Evolutionary conservation across 2,329 filamentous ascomycete species (phyloP).

Genomic region (Amesomyces nigricolor): DNA sequence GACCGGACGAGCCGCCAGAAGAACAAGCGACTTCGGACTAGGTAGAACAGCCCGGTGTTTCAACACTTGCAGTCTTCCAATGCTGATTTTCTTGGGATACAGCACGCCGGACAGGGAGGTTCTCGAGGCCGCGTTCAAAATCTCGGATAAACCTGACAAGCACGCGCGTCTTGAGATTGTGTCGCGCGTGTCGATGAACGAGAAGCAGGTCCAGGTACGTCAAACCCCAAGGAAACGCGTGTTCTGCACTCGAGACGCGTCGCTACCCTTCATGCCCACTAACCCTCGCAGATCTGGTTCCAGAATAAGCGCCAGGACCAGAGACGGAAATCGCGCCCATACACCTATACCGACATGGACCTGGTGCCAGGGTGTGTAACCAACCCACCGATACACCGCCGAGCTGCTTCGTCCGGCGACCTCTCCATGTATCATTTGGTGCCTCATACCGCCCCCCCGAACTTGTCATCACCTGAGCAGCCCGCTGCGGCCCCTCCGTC

Average conservation of each 20-base stretch:
- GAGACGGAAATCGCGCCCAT: slow-evolving; percentile 77
- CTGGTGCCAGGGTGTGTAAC: no score
- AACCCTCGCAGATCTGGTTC: slow-evolving; percentile 76
- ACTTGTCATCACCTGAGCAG: slow-evolving; percentile 11
- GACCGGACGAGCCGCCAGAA: slow-evolving; percentile 45
- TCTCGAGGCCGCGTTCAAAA: slow-evolving; percentile 78
- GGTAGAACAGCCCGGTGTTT: slow-evolving; percentile 43
- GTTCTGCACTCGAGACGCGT: neutral
- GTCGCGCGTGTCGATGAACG: slow-evolving; percentile 76
- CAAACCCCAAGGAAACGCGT: neutral
- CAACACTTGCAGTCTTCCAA: neutral
- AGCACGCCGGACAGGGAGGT: slow-evolving; percentile 86
- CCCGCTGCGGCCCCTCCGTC: slow-evolving; percentile 5
- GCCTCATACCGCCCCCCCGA: slow-evolving; percentile 7
- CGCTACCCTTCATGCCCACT: slow-evolving; percentile 19
- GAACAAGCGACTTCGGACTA: slow-evolving; percentile 58
- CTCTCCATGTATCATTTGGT: no score
- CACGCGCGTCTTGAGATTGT: slow-evolving; percentile 78
- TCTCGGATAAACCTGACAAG: slow-evolving; percentile 82
- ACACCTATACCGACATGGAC: no score
- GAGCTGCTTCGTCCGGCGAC: slow-evolving; percentile 6
- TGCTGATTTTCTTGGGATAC: slow-evolving; percentile 21
- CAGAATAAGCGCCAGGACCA: slow-evolving; percentile 93
- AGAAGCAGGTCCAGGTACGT: slow-evolving; percentile 93
- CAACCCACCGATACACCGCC: no score